These are phyloP conservation scores for Hyparrhenia diplandra DNA, from an alignment of 176 grass and related monocot genomes.

Conservation along the genomic window DNA sequence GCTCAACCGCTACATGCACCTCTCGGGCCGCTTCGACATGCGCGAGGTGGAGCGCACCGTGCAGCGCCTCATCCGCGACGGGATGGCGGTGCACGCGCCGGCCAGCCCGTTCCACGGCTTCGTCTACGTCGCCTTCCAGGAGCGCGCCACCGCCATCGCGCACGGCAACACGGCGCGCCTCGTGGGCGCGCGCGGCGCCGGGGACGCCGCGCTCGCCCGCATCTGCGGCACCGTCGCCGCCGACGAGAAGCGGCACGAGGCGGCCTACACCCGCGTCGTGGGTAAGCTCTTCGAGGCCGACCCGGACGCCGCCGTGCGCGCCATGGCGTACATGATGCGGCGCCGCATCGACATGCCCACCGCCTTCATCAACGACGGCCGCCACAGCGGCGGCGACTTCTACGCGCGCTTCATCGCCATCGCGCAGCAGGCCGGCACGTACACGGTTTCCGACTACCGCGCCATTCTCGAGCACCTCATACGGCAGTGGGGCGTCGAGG, in stretches of 20 bases:
- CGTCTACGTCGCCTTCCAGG: slow-evolving; percentile 72
- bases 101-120: slow-evolving; percentile 55
- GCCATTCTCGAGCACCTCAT: slow-evolving; percentile 64
- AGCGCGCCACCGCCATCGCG: slow-evolving; percentile 65
- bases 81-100: slow-evolving; percentile 32
- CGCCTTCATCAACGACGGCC: slow-evolving; percentile 51
- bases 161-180: slow-evolving; percentile 69
- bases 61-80: slow-evolving; percentile 62
- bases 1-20: slow-evolving; percentile 77
- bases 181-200: slow-evolving; percentile 34
- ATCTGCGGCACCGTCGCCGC: slow-evolving; percentile 64
- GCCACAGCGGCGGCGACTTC: slow-evolving; percentile 27
- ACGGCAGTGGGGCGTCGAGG: slow-evolving; percentile 40
- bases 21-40: slow-evolving; percentile 79
- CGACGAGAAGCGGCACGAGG: slow-evolving; percentile 87
- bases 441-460: slow-evolving; percentile 67
- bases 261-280: slow-evolving; percentile 46
- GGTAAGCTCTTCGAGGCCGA: slow-evolving; percentile 55
- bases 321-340: slow-evolving; percentile 70
- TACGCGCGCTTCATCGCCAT: slow-evolving; percentile 44
- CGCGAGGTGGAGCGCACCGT: slow-evolving; percentile 70
- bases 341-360: slow-evolving; percentile 64
- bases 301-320: slow-evolving; percentile 48
- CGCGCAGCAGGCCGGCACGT: slow-evolving; percentile 38
- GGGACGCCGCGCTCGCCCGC: slow-evolving; percentile 40